Conservation (phyloP, 2,329 filamentous ascomycete species). For the Remersonia thermophila region DNA sequence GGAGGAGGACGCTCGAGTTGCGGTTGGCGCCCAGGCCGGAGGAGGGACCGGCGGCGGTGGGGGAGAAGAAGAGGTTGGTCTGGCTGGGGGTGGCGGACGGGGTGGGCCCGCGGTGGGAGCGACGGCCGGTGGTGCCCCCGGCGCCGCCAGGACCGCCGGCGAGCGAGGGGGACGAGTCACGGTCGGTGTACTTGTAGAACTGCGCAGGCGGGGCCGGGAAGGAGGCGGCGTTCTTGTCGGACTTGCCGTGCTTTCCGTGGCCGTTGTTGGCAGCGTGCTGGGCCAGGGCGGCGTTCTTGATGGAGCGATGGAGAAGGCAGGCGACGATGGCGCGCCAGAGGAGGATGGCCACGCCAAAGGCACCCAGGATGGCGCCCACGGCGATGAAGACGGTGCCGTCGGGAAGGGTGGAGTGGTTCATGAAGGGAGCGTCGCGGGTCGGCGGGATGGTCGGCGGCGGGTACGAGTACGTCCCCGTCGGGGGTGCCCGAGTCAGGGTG, state of each 20-base stretch:
- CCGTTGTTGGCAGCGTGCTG: constrained; percentile 49
- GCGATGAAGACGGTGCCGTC: constrained; percentile 95
- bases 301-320: constrained; percentile 83
- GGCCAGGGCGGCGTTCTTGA: constrained; percentile 70
- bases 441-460: constrained; percentile 69
- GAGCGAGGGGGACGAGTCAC: constrained; percentile 41
- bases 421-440: constrained; percentile 75
- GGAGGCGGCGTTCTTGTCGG: constrained; percentile 46
- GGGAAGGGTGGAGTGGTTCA: constrained; percentile 74
- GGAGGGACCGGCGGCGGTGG: constrained; percentile 64
- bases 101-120: constrained; percentile 38
- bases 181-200: constrained; percentile 54
- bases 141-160: constrained; percentile 29
- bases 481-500: constrained; percentile 26
- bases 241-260: neutral
- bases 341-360: constrained; percentile 69
- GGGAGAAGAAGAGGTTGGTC: constrained; percentile 84
- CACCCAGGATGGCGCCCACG: constrained; percentile 77
- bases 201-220: constrained; percentile 46
- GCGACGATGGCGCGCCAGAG: constrained; percentile 81
- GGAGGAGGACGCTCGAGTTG: constrained; percentile 62
- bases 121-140: constrained; percentile 38
- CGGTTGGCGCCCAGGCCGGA: constrained; percentile 47
- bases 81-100: constrained; percentile 47
- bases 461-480: constrained; percentile 39